These are phyloP conservation scores for Suhomyces coccinellae DNA, from an alignment of 1,139 yeast species.

Conservation along the genomic window DNA sequence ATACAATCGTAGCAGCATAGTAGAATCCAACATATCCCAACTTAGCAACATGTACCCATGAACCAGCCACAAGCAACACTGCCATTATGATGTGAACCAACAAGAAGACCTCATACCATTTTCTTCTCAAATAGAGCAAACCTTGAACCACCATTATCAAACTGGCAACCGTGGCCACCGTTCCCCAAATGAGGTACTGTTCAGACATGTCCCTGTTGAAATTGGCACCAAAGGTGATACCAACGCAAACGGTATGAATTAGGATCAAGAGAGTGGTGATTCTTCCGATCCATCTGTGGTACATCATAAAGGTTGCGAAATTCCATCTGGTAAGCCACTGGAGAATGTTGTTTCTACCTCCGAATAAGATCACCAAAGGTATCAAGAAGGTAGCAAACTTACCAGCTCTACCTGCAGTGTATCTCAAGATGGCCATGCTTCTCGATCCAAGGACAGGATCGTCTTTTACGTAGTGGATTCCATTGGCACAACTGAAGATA, in stretches of 20 bases:
- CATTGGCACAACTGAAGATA: conserved; percentile 18
- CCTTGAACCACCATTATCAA: conserved; percentile 38
- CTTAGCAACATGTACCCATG: conserved; percentile 42
- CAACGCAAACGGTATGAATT: conserved; percentile 45
- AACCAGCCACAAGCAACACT: conserved; percentile 40
- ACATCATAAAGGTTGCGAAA: conserved; percentile 36
- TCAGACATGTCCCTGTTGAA: conserved; percentile 19
- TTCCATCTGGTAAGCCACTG: conserved; percentile 44
- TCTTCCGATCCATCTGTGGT: conserved; percentile 43
- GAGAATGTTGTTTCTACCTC: conserved; percentile 45
- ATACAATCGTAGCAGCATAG: conserved; percentile 42
- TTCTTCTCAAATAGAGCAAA: conserved; percentile 39
- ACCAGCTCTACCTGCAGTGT: conserved; percentile 35
- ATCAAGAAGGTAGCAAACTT: conserved; percentile 30
- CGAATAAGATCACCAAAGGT: conserved; percentile 41
- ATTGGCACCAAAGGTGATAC: conserved; percentile 13
- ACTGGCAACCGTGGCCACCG: conserved; percentile 34
- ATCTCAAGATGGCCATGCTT: conserved; percentile 24
- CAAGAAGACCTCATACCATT: conserved; percentile 46
- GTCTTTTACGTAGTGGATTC: conserved; percentile 20
- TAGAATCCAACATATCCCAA: conserved; percentile 43
- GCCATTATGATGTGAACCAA: conserved; percentile 44
- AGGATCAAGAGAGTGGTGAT: conserved; percentile 27
- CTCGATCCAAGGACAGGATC: conserved; percentile 28
- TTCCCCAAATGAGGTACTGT: conserved; percentile 32